Evolutionary conservation across 75 land plant genomes (phyloP).

Genomic region (Selaginella moellendorffii): DNA sequence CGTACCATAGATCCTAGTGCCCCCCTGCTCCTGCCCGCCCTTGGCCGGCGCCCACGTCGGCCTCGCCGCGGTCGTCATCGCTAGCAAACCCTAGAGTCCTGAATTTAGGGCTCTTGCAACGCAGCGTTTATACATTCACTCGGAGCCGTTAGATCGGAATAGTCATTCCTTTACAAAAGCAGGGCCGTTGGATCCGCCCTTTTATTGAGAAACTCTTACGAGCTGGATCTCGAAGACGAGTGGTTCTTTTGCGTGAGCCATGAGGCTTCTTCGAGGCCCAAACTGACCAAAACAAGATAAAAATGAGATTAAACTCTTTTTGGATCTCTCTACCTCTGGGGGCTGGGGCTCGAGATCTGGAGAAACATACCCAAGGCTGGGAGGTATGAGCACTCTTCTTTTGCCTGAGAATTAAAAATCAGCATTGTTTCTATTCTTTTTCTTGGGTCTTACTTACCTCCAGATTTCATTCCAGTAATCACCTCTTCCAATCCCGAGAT

Average conservation of each 20-base stretch:
- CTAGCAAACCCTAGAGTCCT: too few species aligned
- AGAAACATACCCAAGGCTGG: conserved; percentile 53
- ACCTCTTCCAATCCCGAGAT: conserved; percentile 81
- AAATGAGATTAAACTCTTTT: neutral
- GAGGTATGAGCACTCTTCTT: conserved; percentile 84
- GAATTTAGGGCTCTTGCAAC: too few species aligned
- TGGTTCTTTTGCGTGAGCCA: conserved; percentile 76
- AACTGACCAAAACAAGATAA: conserved; percentile 35
- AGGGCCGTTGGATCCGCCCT: too few species aligned
- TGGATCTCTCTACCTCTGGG: conserved; percentile 39
- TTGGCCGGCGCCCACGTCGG: conserved; percentile 98
- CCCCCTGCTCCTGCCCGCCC: conserved; percentile 93
- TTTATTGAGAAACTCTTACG: too few species aligned
- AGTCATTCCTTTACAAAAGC: too few species aligned
- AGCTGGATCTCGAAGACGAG: conserved; percentile 84
- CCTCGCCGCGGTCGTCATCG: conserved; percentile 90
- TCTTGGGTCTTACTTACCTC: conserved; percentile 35
- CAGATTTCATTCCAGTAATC: conserved; percentile 76
- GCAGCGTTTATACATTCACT: too few species aligned
- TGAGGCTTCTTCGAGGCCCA: conserved; percentile 85
- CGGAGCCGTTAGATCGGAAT: too few species aligned
- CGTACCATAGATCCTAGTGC: conserved; percentile 87
- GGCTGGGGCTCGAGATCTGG: conserved; percentile 75
- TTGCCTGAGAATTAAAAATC: conserved; percentile 41
- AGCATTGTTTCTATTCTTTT: neutral